Conservation (phyloP, 441 rosid species). For the Populus hybrid region DNA sequence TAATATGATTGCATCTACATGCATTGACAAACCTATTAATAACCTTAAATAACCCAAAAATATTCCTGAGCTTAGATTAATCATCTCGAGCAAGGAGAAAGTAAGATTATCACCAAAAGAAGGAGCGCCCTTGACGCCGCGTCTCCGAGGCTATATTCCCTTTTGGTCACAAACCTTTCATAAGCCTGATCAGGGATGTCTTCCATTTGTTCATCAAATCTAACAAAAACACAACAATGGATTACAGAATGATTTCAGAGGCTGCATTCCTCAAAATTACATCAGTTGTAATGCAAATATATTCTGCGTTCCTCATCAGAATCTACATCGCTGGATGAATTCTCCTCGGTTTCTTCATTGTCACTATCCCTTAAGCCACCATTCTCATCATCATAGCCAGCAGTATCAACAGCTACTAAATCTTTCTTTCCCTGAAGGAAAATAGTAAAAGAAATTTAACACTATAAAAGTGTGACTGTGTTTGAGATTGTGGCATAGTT, state of each 20-base stretch:
- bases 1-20: no score
- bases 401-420: constrained; percentile 68
- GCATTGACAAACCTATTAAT: no score
- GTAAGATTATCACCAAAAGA: no score
- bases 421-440: constrained; percentile 73
- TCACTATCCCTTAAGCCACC: constrained; percentile 45
- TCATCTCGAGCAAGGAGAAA: no score
- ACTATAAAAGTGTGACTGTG: no score
- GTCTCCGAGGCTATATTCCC: constrained; percentile 19
- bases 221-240: constrained; percentile 22
- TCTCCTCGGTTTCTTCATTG: constrained; percentile 43
- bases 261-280: constrained; percentile 5
- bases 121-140: no score
- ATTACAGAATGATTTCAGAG: neutral
- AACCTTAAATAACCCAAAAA: no score
- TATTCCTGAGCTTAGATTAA: no score
- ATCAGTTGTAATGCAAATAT: constrained; percentile 29
- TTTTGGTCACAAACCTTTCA: constrained; percentile 59
- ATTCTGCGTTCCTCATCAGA: constrained; percentile 77
- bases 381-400: constrained; percentile 45
- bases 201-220: constrained; percentile 76
- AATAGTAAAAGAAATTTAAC: constrained; percentile 2
- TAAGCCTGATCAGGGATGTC: constrained; percentile 71
- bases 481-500: no score
- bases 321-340: constrained; percentile 58